These are phyloP conservation scores for Ganoderma leucocontextum DNA, from an alignment of 1,284 basidiomycete genomes.

Conservation along the genomic window DNA sequence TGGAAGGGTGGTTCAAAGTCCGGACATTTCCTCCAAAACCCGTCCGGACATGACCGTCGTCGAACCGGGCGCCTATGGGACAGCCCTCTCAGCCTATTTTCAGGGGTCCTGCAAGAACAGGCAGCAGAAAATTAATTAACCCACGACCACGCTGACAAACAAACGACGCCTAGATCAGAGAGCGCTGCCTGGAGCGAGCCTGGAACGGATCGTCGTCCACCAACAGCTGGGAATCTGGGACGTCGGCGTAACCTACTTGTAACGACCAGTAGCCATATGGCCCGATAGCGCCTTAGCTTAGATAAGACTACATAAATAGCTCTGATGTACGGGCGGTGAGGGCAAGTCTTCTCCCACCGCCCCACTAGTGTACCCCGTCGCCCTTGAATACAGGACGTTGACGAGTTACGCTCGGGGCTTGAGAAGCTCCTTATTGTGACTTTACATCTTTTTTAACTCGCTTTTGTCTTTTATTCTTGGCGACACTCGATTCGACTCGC, in stretches of 20 bases:
- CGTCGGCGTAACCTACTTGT: too few relatives aligned
- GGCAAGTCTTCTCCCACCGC: background rate
- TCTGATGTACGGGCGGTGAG: background rate
- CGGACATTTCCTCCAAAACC: too few relatives aligned
- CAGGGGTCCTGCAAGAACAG: too few relatives aligned
- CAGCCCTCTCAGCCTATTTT: too few relatives aligned
- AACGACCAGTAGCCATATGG: too few relatives aligned
- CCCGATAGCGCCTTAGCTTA: background rate
- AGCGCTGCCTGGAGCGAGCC: constrained; percentile 10
- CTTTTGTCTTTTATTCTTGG: background rate
- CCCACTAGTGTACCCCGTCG: background rate
- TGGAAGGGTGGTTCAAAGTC: too few relatives aligned
- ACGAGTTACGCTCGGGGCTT: background rate
- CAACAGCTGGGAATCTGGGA: background rate
- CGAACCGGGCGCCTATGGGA: too few relatives aligned
- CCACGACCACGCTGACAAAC: constrained; percentile 1
- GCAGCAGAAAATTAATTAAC: background rate
- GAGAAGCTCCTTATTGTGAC: background rate
- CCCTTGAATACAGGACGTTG: background rate
- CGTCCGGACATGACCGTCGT: too few relatives aligned
- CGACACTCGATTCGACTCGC: background rate
- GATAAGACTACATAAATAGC: background rate
- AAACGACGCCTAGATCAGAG: background rate
- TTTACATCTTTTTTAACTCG: constrained; percentile 3
- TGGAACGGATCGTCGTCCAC: background rate